phyloP scores from a whole-genome alignment of 257 asterid genomes.

The Solanum bukasovii region DNA sequence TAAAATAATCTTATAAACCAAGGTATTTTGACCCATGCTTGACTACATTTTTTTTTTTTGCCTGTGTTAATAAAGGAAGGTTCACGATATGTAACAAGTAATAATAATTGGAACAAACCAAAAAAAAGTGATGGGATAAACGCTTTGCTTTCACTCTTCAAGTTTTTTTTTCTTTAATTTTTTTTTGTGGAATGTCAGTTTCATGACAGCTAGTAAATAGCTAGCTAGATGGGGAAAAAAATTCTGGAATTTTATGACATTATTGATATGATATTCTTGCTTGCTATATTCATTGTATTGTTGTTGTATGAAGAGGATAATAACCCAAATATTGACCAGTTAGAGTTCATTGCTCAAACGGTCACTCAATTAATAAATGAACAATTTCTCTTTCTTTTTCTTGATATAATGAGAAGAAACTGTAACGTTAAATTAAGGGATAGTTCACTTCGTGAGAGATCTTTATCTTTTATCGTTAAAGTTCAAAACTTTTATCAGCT shows the following conservation, averaged over 20 bases:
- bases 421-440: background rate
- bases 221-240: background rate
- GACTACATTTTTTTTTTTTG: background rate
- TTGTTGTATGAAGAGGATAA: background rate
- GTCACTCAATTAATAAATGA: background rate
- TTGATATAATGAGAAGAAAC: background rate
- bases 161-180: background rate
- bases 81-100: background rate
- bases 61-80: background rate
- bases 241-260: background rate
- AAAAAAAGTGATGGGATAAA: background rate
- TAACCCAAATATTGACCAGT: background rate
- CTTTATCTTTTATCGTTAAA: background rate
- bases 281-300: background rate
- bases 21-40: background rate
- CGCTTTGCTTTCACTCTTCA: background rate
- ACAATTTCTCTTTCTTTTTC: background rate
- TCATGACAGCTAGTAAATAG: conserved; percentile 15
- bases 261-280: background rate
- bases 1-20: background rate
- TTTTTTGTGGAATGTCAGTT: conserved; percentile 7
- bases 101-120: background rate
- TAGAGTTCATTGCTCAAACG: background rate
- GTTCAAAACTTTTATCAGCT: background rate
- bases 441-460: background rate